Evolutionary conservation across 2,329 filamentous ascomycete species (phyloP), one percentile per base, ranked within the genome.

Genomic region (Fusarium continuum): DNA sequence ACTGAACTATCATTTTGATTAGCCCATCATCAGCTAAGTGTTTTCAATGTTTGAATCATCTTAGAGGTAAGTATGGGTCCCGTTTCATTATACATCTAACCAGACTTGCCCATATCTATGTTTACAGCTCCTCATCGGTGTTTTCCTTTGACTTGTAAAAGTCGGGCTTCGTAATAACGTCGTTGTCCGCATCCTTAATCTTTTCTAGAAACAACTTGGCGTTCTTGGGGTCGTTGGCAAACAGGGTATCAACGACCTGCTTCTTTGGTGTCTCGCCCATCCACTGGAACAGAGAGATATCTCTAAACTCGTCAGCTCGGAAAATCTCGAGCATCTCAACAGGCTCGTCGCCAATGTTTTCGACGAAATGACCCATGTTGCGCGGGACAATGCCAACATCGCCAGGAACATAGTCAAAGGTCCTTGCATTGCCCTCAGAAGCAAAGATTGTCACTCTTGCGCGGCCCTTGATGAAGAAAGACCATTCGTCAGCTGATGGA

Each of bases 281-380:
- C 89, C 89, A 92, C 77, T 91, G 87, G 76, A 91, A 91, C 16
- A 91, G 78, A 1, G 85, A 89, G 67, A 92, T 90, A 71, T 92
- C 89, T 61, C 87, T 80, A 72, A 92, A 93, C 73, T 88, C 82
- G 64, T 90, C 86, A 0, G 88, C 84, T 44, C 87, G 82, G 77
- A 93, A 90, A 14, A 93, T 87, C 76, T 93, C 91, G 10, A 93
- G 78, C 74, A 93, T 90, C 72, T 91, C 87, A 3, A 93, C 76
- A 16, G 89, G 85, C 73, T 92, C 89, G 43, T 91, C 85, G n/a
- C 90, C 88, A 34, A 91, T 85, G 68, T 93, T 93, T 81, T 94
- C 90, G 49, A 94, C 89, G 72, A 92, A 93, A 72, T 93, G 90
- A 4, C 89, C 91, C 82, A 91, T 91, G 72, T 91, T 91, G 70